Evolutionary conservation across 345 rosid species (phyloP), one percentile per base, ranked within the genome.

Genomic region (Sonneratia caseolaris): DNA sequence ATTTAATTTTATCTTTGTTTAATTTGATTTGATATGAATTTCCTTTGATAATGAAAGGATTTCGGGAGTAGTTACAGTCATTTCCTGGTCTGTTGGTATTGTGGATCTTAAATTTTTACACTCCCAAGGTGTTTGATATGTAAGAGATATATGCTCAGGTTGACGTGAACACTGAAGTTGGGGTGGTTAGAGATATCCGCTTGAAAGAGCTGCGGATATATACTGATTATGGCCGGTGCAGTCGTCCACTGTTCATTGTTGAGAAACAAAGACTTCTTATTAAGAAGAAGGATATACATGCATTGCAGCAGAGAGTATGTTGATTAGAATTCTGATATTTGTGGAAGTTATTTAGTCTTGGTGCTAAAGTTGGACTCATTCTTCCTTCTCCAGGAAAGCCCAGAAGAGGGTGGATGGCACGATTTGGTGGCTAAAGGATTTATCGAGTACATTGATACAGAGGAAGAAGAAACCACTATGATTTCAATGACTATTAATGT

Each of bases 391-490:
- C 86, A 95, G 99, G 99, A 89, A 78, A 79, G 77, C 76, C 76
- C 89, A 3, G 98, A 94, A 57, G 98, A 91, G 18, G 90, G 82
- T 80, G 97, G 96, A 65, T 95, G 99, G 99, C 92, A 90, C 81
- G 97, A 95, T 27, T 91, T 95, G 73, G 97, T 95, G 64, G 82
- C 89, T 15, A 92, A 79, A 73, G 99, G 97, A 14, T 95, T 81
- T 71, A 92, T 95, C 71, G 99, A 95, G 79, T 95, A 92, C 75
- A 86, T 95, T 22, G 99, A 95, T 76, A 95, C 97, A 0, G 99
- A 95, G 82, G 99, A 95, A 85, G 99, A 95, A 73, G 99, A 95
- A 79, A 95, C 97, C 8, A 95, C 99, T 40, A 95, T 95, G 99
- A 95, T 95, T 73, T 92, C 99, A 65, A 95, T 95, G 99, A 95